Percentiles rank a stretch among this genome's conserved stretches.
Evolutionary conservation across 805 yeast species (phyloP).

Genomic region (Wickerhamomyces tratensis): DNA sequence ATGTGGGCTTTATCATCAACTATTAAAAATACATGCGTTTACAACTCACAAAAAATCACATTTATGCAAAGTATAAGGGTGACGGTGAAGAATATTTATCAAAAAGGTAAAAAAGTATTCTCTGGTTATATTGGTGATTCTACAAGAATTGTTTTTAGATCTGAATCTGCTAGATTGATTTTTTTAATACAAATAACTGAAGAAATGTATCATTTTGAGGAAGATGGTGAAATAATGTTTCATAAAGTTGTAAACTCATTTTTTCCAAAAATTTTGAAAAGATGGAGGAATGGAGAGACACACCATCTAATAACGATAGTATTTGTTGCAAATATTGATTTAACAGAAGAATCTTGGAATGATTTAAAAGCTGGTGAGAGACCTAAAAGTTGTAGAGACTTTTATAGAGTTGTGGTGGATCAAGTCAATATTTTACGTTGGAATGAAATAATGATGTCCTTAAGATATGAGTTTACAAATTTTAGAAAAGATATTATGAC

Average conservation of each 20-base stretch:
- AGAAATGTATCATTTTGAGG: conserved; percentile 99
- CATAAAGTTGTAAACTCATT: conserved; percentile 88
- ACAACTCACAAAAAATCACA: conserved; percentile 52
- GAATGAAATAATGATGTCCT: conserved; percentile 84
- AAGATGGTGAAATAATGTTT: conserved; percentile 89
- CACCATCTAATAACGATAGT: conserved; percentile 90
- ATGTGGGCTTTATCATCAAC: conserved; percentile 79
- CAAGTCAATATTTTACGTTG: conserved; percentile 84
- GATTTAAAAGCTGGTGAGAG: conserved; percentile 64
- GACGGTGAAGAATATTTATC: conserved; percentile 47
- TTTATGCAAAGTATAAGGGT: conserved; percentile 59
- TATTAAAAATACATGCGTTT: conserved; percentile 54
- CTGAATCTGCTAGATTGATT: conserved; percentile 80
- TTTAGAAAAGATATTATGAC: conserved; percentile 64
- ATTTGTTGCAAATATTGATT: conserved; percentile 70
- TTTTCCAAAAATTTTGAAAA: conserved; percentile 78
- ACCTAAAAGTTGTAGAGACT: conserved; percentile 61
- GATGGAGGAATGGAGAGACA: conserved; percentile 81
- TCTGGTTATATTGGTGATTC: conserved; percentile 68
- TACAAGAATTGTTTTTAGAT: conserved; percentile 78
- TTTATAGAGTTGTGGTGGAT: conserved; percentile 89
- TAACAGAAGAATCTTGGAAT: conserved; percentile 37
- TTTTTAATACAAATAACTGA: conserved; percentile 82
- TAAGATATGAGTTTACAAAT: conserved; percentile 75
- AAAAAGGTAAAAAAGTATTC: conserved; percentile 57